Base-by-base conservation (phyloP, 495 filamentous ascomycete genomes). In the Tuber brumale region DNA sequence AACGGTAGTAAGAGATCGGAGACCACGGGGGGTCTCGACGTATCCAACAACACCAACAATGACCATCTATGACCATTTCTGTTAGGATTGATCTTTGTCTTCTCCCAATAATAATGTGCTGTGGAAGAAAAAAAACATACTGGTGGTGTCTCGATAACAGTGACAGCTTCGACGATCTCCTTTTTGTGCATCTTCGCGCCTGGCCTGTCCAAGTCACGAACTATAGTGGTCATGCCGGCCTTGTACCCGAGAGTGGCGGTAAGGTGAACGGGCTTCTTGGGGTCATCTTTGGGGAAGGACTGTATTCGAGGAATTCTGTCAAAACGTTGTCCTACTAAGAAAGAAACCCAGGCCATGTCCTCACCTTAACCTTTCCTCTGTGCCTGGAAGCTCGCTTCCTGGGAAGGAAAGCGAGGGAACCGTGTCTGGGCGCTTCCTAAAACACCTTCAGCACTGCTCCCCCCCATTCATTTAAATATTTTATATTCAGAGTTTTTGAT, bases 161-260 rank as follows among this genome's bases (percentile, higher is more conserved):
- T 96, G 84, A 93, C 94, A 84, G 96, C 96, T 91, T 99, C 96
- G 82, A 99, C 96, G 85, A 99, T 90, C 89, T 99, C 96, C 92
- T 98, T 98, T 93, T 98, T 98, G 91, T 99, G 93, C 88, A 95
- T 92, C 91, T 99, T 99, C 83, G 96, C 96, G 87, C 96, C 96
- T 76, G 96, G 96, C 85, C 96, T 92, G 90, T 99, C 96, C 85
- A 99, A 90, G 87, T 99, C 96, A 88, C 96, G 96, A 86, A 99
- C 96, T 88, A 98, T 94, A 81, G 96, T 99, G 86, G 93, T 97
- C 96, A 99, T 99, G 88, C 96, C 96, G 85, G 96, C 96, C 93
- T 99, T 99, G 92, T 99, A 99, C 85, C 96, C 96, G 90, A 99
- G 94, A 84, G 92, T 89, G 86, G 96, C 96, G 78, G 96, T 99